Conservation (phyloP, 2,329 filamentous ascomycete species). For the Saccharata proteae region DNA sequence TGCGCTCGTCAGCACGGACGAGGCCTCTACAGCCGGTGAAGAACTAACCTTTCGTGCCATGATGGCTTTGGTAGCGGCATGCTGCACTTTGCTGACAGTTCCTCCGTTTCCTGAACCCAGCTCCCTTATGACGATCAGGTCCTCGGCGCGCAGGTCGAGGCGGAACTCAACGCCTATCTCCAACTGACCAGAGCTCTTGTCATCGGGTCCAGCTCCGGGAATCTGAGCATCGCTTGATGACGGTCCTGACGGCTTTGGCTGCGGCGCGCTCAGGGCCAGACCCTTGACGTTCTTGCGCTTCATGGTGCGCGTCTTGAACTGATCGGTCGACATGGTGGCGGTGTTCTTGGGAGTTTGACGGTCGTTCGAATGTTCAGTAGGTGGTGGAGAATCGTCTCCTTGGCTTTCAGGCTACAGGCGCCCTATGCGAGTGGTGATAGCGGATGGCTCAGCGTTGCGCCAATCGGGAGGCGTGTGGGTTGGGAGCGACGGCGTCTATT, state of each 20-base stretch:
- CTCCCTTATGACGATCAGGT: slow-evolving; percentile 86
- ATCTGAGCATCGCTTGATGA: slow-evolving; percentile 58
- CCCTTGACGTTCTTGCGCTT: slow-evolving; percentile 99
- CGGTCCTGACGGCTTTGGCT: slow-evolving; percentile 57
- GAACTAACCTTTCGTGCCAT: slow-evolving; percentile 87
- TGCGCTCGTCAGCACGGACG: slow-evolving; percentile 26
- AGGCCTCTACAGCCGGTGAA: slow-evolving; percentile 2
- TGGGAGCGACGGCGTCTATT: too few relatives aligned
- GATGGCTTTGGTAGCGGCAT: slow-evolving; percentile 84
- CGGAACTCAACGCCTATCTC: slow-evolving; percentile 98
- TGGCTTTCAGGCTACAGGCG: not conserved
- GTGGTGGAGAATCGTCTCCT: too few relatives aligned
- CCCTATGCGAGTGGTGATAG: not conserved
- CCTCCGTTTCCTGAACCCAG: slow-evolving; percentile 92
- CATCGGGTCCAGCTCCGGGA: slow-evolving; percentile 47
- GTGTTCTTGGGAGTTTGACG: slow-evolving; percentile 27
- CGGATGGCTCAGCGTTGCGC: slow-evolving; percentile 1
- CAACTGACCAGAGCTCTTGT: slow-evolving; percentile 56
- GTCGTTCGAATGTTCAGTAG: slow-evolving; percentile 24
- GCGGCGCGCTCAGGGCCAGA: slow-evolving; percentile 69
- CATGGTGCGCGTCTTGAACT: slow-evolving; percentile 63
- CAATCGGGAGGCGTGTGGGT: slow-evolving; percentile 4
- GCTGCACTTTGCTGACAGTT: slow-evolving; percentile 95
- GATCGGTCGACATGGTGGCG: slow-evolving; percentile 37
- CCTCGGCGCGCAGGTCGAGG: slow-evolving; percentile 79